Evolutionary conservation across 2,329 filamentous ascomycete genomes (phyloP).

Genomic region (Epichloe typhina): DNA sequence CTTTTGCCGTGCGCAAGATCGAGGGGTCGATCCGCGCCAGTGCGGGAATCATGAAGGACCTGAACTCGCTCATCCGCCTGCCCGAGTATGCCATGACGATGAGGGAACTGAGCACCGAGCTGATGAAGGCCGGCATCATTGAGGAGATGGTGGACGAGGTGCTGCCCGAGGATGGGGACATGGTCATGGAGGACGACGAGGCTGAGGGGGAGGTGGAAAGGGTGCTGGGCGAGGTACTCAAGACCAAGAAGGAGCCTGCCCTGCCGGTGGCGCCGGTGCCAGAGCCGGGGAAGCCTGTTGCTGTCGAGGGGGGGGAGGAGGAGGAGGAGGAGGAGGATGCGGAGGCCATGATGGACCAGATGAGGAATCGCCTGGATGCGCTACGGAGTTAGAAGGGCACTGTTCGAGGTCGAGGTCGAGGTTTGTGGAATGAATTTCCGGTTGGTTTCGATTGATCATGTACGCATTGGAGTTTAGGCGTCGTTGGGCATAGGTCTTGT

Average conservation of each 20-base stretch:
- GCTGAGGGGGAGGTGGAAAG: slow-evolving; percentile 77
- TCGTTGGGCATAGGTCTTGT: not conserved
- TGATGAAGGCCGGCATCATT: slow-evolving; percentile 91
- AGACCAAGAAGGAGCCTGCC: slow-evolving; percentile 56
- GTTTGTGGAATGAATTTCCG: not conserved
- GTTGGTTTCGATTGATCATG: not conserved
- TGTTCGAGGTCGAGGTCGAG: not conserved
- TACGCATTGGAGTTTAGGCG: not conserved
- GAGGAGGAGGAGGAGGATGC: slow-evolving; percentile 51
- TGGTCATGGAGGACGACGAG: slow-evolving; percentile 64
- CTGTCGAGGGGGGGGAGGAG: slow-evolving; percentile 39
- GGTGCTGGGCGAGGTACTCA: slow-evolving; percentile 80
- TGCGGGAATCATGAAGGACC: slow-evolving; percentile 93
- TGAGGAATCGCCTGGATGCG: slow-evolving; percentile 83
- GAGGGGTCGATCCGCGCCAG: slow-evolving; percentile 79
- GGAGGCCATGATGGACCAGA: slow-evolving; percentile 84
- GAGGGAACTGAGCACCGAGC: slow-evolving; percentile 71
- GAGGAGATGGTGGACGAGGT: slow-evolving; percentile 93
- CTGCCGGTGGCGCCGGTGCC: slow-evolving; percentile 42
- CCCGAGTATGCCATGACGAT: slow-evolving; percentile 83
- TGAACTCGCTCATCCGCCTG: slow-evolving; percentile 72
- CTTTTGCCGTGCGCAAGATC: slow-evolving; percentile 90
- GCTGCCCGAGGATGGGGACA: slow-evolving; percentile 60
- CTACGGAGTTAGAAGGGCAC: slow-evolving; percentile 55
- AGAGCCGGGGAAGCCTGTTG: slow-evolving; percentile 32